These are phyloP conservation scores for Lipomyces spencermartinsiae DNA, from an alignment of 805 yeast genomes.

Conservation along the genomic window DNA sequence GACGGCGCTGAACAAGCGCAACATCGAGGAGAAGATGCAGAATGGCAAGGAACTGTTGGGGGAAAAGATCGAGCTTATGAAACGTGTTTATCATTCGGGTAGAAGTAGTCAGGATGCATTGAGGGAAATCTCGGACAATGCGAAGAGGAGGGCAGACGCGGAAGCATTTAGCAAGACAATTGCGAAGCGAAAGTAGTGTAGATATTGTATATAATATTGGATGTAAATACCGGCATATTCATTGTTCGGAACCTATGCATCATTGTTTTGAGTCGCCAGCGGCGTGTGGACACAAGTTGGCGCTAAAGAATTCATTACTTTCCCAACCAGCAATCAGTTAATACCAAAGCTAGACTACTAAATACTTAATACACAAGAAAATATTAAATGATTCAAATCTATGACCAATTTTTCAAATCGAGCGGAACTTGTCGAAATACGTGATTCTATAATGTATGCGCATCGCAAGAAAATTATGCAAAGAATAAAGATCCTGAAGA, in stretches of 20 bases:
- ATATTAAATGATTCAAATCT: not conserved
- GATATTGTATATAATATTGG: not conserved
- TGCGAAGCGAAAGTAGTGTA: not conserved
- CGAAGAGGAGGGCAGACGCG: constrained; percentile 3
- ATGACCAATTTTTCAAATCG: not conserved
- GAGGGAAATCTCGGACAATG: constrained; percentile 10
- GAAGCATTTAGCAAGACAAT: not conserved
- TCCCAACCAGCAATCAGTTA: not conserved
- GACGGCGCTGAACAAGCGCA: constrained; percentile 63
- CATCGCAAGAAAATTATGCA: not conserved
- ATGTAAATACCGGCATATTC: not conserved
- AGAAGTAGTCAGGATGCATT: constrained; percentile 10
- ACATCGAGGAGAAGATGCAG: constrained; percentile 54
- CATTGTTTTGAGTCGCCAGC: not conserved
- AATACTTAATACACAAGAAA: not conserved
- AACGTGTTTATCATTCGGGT: constrained; percentile 48
- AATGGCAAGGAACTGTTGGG: constrained; percentile 62
- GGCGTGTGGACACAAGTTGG: not conserved
- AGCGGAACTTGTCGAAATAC: not conserved
- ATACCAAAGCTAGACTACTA: not conserved
- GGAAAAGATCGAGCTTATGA: constrained; percentile 66
- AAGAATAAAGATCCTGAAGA: not conserved
- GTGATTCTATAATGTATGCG: not conserved
- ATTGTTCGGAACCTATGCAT: not conserved
- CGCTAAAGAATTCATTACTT: not conserved